phyloP scores from a whole-genome alignment of 1,139 yeast genomes.

The Insectozyma bohioensis region DNA sequence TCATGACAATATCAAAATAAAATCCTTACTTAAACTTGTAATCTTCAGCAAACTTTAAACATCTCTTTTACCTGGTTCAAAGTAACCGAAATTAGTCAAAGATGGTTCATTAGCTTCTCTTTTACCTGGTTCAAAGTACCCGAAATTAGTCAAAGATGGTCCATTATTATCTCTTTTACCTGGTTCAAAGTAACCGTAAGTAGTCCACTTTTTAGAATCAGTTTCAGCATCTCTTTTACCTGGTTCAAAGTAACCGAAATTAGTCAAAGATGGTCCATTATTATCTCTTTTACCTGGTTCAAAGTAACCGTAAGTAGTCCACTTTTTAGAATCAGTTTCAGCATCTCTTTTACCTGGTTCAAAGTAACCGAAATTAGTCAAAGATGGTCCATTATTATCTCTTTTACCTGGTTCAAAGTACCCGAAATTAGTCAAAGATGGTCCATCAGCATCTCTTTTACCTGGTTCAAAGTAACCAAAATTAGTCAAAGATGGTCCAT shows the following conservation, averaged over 20 bases:
- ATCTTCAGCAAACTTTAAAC: no score
- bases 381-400: constrained; percentile 8
- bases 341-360: constrained; percentile 11
- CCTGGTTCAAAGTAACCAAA: constrained; percentile 6
- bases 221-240: constrained; percentile 12
- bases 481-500: constrained; percentile 3
- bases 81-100: constrained; percentile 5
- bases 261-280: constrained; percentile 6
- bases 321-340: constrained; percentile 1
- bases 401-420: constrained; percentile 5
- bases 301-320: constrained; percentile 6
- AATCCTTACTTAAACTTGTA: no score
- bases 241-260: constrained; percentile 5
- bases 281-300: constrained; percentile 7
- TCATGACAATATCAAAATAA: no score
- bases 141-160: no score
- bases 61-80: constrained; percentile 8
- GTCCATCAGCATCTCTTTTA: constrained; percentile 6
- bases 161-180: constrained; percentile 10
- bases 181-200: constrained; percentile 12
- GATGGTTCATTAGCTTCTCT: constrained; percentile 9
- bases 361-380: constrained; percentile 6
- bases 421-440: constrained; percentile 4
- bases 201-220: constrained; percentile 10
- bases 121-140: constrained; percentile 6